Evolutionary conservation across 176 grass and related monocot genomes (phyloP).

Genomic region (Cenchrus fungigraminus): DNA sequence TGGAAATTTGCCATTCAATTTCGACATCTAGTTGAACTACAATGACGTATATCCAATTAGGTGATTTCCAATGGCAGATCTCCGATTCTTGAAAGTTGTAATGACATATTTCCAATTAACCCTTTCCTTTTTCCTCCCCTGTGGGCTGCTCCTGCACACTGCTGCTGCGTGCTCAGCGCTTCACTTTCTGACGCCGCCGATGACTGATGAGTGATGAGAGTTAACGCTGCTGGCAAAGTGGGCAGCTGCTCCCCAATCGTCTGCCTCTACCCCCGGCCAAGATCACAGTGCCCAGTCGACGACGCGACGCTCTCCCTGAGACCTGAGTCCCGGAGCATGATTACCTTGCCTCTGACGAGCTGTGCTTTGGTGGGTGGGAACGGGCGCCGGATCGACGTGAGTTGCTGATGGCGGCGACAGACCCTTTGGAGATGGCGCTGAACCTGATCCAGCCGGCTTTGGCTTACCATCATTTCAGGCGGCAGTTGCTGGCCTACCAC

Average conservation of each 20-base stretch:
- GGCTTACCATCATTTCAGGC: constrained; percentile 16
- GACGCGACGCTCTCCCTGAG: not conserved
- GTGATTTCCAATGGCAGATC: no score
- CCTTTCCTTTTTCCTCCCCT: not conserved
- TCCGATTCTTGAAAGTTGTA: no score
- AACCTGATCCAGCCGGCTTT: constrained; percentile 11
- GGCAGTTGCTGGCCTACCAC: constrained; percentile 47
- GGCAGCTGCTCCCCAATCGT: constrained; percentile 18
- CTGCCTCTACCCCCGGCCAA: not conserved
- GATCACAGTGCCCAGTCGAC: not conserved
- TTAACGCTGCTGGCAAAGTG: constrained; percentile 25
- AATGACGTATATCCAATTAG: no score
- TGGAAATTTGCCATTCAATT: no score
- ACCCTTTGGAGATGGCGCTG: constrained; percentile 9
- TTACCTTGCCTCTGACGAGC: not conserved
- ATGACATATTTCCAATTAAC: no score
- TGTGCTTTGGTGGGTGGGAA: not conserved
- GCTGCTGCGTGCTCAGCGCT: not conserved
- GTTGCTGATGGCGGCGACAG: constrained; percentile 7
- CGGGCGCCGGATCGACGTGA: constrained; percentile 14
- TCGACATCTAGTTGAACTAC: no score
- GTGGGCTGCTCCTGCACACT: constrained; percentile 1
- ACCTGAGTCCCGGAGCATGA: not conserved
- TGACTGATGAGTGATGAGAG: constrained; percentile 11
- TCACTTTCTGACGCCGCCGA: constrained; percentile 36